Percentiles rank a stretch among this genome's conserved stretches.
phyloP scores from a whole-genome alignment of 2,329 filamentous ascomycete species.

The Hypocrella siamensis region DNA sequence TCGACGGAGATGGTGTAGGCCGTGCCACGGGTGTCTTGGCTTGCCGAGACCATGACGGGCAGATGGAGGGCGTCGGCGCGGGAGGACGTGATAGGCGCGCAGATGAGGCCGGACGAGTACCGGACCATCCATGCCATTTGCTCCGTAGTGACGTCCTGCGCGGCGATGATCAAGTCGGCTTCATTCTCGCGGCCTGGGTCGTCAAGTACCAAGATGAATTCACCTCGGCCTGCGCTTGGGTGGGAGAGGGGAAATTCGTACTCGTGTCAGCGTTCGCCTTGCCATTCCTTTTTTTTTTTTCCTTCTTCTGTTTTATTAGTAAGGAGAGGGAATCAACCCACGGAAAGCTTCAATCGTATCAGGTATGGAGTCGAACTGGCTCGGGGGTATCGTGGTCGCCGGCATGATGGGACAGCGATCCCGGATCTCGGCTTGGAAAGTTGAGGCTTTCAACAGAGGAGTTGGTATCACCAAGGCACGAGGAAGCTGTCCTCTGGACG shows the following conservation, averaged over 20 bases:
- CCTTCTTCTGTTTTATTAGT: too few relatives aligned
- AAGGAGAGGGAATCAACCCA: too few relatives aligned
- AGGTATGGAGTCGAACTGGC: constrained; percentile 49
- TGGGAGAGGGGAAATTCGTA: neutral
- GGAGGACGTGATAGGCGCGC: constrained; percentile 60
- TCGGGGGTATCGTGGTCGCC: constrained; percentile 29
- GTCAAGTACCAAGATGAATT: constrained; percentile 95
- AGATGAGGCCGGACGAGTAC: constrained; percentile 80
- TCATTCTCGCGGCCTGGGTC: constrained; percentile 89
- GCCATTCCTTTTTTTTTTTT: too few relatives aligned
- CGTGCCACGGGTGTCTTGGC: constrained; percentile 74
- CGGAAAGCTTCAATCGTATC: constrained; percentile 49
- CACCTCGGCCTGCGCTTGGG: constrained; percentile 62
- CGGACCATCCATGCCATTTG: constrained; percentile 97
- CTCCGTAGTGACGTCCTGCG: constrained; percentile 63
- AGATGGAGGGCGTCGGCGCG: constrained; percentile 59
- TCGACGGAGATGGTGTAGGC: constrained; percentile 91
- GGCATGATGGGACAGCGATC: constrained; percentile 23
- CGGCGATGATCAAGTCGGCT: constrained; percentile 93
- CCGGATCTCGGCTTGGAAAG: too few relatives aligned
- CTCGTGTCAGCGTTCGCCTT: too few relatives aligned
- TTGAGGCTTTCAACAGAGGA: too few relatives aligned
- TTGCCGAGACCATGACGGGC: constrained; percentile 68
- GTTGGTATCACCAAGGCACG: too few relatives aligned
- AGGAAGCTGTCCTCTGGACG: too few relatives aligned